Conservation (phyloP, 2,329 filamentous ascomycete species). For the Paradendryphiella salina region DNA sequence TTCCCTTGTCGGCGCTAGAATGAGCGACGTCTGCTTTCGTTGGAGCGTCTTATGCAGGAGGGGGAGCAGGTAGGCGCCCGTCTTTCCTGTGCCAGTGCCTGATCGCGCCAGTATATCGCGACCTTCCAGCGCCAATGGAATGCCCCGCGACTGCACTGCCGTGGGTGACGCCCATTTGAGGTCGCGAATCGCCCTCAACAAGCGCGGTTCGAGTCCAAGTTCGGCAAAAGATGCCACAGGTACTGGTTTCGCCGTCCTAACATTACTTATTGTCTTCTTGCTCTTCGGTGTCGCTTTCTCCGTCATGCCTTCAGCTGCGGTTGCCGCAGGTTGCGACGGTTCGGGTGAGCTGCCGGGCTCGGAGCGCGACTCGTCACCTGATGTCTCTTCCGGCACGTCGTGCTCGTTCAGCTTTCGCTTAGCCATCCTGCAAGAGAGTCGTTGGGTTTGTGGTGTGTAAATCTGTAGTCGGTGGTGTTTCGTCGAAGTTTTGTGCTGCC, state of each 20-base stretch:
- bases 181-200: slow-evolving; percentile 82
- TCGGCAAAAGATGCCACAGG: slow-evolving; percentile 64
- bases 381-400: slow-evolving; percentile 49
- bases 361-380: slow-evolving; percentile 28
- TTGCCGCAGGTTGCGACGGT: background rate
- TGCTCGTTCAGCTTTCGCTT: slow-evolving; percentile 57
- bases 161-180: slow-evolving; percentile 86
- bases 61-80: slow-evolving; percentile 90
- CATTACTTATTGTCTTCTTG: slow-evolving; percentile 7
- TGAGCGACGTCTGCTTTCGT: slow-evolving; percentile 76
- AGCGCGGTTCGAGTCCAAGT: slow-evolving; percentile 78
- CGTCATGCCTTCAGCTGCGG: background rate
- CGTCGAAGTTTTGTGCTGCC: slow-evolving; percentile 8
- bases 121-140: slow-evolving; percentile 83
- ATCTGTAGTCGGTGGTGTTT: background rate
- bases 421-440: slow-evolving; percentile 8
- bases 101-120: slow-evolving; percentile 89
- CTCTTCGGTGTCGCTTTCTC: background rate
- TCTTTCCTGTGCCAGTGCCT: slow-evolving; percentile 96
- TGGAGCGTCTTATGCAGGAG: slow-evolving; percentile 83
- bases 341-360: slow-evolving; percentile 17
- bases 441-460: background rate
- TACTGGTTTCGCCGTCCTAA: background rate
- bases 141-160: slow-evolving; percentile 82
- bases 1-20: slow-evolving; percentile 92